A percentile compares a stretch with the other conserved stretches of the same genome.
phyloP scores from a whole-genome alignment of 371 early-diverging fungal genomes.

The Syncephalis fuscata region DNA sequence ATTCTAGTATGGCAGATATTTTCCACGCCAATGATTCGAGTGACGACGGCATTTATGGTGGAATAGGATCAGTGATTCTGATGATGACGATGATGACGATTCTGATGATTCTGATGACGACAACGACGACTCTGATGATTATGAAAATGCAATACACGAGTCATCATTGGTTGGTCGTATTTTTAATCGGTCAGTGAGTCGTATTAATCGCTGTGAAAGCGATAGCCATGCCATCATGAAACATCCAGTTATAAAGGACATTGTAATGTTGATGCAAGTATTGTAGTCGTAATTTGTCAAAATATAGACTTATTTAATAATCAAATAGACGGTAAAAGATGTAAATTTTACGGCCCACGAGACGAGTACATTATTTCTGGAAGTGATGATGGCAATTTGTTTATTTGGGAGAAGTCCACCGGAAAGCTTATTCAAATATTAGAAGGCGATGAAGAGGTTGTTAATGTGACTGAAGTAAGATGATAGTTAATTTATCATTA shows the following conservation, averaged over 20 bases:
- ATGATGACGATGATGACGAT: conserved; percentile 2
- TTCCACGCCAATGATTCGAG: too few relatives aligned
- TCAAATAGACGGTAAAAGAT: conserved; percentile 50
- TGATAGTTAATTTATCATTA: neutral
- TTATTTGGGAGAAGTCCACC: conserved; percentile 55
- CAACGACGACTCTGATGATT: too few relatives aligned
- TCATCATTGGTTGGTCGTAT: neutral
- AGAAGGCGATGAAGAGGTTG: conserved; percentile 31
- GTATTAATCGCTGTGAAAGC: neutral
- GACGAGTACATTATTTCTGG: conserved; percentile 61
- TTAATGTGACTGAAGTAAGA: conserved; percentile 32
- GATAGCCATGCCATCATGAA: neutral
- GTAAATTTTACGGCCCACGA: conserved; percentile 52
- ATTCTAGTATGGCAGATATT: too few relatives aligned
- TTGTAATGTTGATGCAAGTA: conserved; percentile 18
- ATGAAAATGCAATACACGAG: too few relatives aligned
- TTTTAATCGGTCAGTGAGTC: neutral
- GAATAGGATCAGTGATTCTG: neutral
- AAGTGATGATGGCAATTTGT: conserved; percentile 58
- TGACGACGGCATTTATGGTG: neutral
- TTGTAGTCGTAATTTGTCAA: neutral
- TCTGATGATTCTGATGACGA: conserved; percentile 2
- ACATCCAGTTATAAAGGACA: conserved; percentile 15
- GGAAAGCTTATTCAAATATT: conserved; percentile 41
- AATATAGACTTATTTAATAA: neutral